These are phyloP conservation scores for Epichloe typhina DNA, from an alignment of 2,329 filamentous ascomycete species.

Conservation along the genomic window DNA sequence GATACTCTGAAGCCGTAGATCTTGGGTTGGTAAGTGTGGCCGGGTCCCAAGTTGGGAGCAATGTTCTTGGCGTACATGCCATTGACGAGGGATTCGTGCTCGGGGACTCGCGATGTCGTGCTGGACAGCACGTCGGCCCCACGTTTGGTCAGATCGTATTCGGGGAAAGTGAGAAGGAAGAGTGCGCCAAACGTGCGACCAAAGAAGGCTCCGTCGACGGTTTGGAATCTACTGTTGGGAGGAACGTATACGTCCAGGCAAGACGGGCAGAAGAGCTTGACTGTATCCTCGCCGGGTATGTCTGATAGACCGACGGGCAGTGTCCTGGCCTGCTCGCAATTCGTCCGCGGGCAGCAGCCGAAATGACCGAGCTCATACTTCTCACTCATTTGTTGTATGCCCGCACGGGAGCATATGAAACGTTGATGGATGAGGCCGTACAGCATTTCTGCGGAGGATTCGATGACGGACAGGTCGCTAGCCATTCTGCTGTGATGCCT, in stretches of 20 bases:
- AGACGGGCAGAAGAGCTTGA: constrained; percentile 95
- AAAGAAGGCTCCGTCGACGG: constrained; percentile 95
- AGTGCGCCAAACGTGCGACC: constrained; percentile 93
- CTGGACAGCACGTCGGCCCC: constrained; percentile 44
- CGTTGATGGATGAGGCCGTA: constrained; percentile 97
- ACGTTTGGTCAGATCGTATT: constrained; percentile 74
- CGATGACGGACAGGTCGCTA: constrained; percentile 87
- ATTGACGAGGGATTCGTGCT: constrained; percentile 53
- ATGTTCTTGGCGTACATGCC: constrained; percentile 80
- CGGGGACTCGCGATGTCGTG: constrained; percentile 20
- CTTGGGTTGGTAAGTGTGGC: constrained; percentile 81
- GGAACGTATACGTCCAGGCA: constrained; percentile 96
- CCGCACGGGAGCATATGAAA: constrained; percentile 91
- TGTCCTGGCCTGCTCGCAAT: constrained; percentile 81
- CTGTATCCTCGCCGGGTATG: constrained; percentile 89
- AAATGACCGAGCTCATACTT: constrained; percentile 98
- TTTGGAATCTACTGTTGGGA: constrained; percentile 93
- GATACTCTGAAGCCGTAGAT: constrained; percentile 96
- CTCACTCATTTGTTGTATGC: constrained; percentile 98
- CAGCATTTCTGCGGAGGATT: constrained; percentile 93
- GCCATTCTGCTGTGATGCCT: constrained; percentile 74
- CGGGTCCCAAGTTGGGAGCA: constrained; percentile 68
- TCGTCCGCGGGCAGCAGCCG: constrained; percentile 84
- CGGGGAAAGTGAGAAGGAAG: constrained; percentile 97
- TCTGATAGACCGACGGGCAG: constrained; percentile 89